A percentile compares a stretch with the other conserved stretches of the same genome.
These are phyloP conservation scores for Spergularia azorica DNA, from an alignment of 179 eudicot species.

Conservation along the genomic window DNA sequence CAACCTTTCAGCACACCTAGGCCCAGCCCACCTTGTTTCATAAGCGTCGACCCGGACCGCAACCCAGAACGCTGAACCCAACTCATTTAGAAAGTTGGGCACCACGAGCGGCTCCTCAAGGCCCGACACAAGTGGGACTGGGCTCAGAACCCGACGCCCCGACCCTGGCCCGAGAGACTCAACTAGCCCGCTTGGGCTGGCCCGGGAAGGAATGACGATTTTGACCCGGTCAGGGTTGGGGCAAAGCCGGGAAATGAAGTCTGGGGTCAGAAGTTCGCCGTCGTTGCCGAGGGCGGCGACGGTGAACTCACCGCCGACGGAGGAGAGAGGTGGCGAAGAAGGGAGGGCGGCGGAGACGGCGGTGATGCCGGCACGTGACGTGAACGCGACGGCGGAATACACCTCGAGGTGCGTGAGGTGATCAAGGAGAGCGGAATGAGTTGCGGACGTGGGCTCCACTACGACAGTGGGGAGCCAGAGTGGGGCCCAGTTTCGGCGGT, in stretches of 20 bases:
- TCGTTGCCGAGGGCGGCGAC: constrained; percentile 74
- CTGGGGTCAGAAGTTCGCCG: constrained; percentile 49
- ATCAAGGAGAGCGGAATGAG: constrained; percentile 43
- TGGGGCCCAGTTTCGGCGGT: constrained; percentile 53
- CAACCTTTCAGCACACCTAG: constrained; percentile 41
- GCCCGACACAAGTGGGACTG: constrained; percentile 64
- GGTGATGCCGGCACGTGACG: constrained; percentile 28
- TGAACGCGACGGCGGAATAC: constrained; percentile 26
- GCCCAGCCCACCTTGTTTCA: constrained; percentile 78
- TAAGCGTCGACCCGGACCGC: constrained; percentile 56
- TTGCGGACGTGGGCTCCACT: constrained; percentile 51
- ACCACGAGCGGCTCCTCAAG: constrained; percentile 72
- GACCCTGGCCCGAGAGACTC: constrained; percentile 58
- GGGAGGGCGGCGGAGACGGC: constrained; percentile 63
- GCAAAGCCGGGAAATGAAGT: constrained; percentile 39
- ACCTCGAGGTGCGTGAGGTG: constrained; percentile 28
- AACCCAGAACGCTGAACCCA: constrained; percentile 54
- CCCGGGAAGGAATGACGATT: constrained; percentile 49
- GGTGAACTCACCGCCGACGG: constrained; percentile 42
- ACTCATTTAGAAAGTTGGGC: constrained; percentile 46
- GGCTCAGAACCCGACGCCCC: constrained; percentile 60
- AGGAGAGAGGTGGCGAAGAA: constrained; percentile 38
- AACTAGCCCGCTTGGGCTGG: constrained; percentile 64
- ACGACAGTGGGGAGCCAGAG: constrained; percentile 74
- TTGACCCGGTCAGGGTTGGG: constrained; percentile 36